These are phyloP conservation scores for Amoeboaphelidium protococcarum DNA, from an alignment of 371 early-diverging fungal species.

Conservation along the genomic window DNA sequence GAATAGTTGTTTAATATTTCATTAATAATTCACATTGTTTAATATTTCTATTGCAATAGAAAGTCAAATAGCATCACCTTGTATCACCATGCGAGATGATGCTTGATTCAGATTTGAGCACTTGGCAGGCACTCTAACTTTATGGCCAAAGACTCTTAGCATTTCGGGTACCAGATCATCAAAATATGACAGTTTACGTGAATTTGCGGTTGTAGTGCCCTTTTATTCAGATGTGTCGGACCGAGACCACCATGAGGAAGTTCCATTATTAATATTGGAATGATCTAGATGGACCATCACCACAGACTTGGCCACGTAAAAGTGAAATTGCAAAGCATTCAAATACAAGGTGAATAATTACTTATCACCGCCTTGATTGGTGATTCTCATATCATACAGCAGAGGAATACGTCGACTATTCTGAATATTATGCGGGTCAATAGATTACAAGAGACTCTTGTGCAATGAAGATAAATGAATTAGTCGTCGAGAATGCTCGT, in stretches of 20 bases:
- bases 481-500: too few relatives aligned
- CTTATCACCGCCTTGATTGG: slow-evolving; percentile 35
- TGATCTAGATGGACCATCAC: slow-evolving; percentile 33
- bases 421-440: not conserved
- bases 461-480: too few relatives aligned
- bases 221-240: slow-evolving; percentile 13
- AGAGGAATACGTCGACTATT: slow-evolving; percentile 5
- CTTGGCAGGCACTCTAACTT: slow-evolving; percentile 30
- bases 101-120: too few relatives aligned
- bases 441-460: too few relatives aligned
- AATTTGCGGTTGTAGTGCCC: too few relatives aligned
- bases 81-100: too few relatives aligned
- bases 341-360: slow-evolving; percentile 28
- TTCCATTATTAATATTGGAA: slow-evolving; percentile 14
- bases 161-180: slow-evolving; percentile 22
- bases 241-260: slow-evolving; percentile 29
- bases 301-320: slow-evolving; percentile 18
- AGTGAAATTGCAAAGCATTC: slow-evolving; percentile 25
- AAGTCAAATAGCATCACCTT: too few relatives aligned
- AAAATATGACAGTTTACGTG: slow-evolving; percentile 27
- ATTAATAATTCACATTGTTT: too few relatives aligned
- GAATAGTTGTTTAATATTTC: too few relatives aligned
- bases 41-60: too few relatives aligned
- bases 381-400: slow-evolving; percentile 27
- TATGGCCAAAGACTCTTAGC: slow-evolving; percentile 17